Base-by-base conservation (phyloP, 2,329 filamentous ascomycete genomes). In the Epichloe gansuensis region DNA sequence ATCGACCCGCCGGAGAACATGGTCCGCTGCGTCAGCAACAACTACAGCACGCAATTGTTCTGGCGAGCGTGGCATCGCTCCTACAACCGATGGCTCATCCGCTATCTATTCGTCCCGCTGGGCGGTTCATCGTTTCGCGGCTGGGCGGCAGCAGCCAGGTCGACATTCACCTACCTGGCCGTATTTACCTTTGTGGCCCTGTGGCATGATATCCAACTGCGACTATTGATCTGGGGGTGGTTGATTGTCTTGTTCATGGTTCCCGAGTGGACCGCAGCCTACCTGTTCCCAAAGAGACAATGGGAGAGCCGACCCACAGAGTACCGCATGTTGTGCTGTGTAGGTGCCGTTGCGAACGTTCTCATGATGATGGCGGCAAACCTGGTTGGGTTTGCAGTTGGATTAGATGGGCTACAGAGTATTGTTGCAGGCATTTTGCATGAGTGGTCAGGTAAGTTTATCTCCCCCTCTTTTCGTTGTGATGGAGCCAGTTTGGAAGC, bases 1-100 rank as follows among this genome's bases (percentile, higher is more conserved):
- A 82, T 98, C 60, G 93, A 98, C 64, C 89, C 93, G 0, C 91
- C 93, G 0, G 93, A 98, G 71, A 98, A 98, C 72, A 96, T 98
- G 89, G 81, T 96, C 52, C 87, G 93, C 60, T 98, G 94, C 69
- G 89, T 96, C 70, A 91, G 84, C 63, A 83, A 98, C 73, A 97
- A 97, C 68, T 96, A 91, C 73, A 91, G 86, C 58, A 86, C 89
- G 0, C 77, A 91, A 42, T 83, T 85, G 21, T 98, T 98, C 72
- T 98, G 93, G 93, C 87, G 93, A 56, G 84, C 83, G 35, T 98
- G 94, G 94, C 93, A 98, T 70, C 84, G 91, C 50, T 89, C 83
- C 57, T 97, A 88, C 75, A 97, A 97, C 71, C 85, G 90, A 59
- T 98, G 91, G 90, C 79, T 93, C 53, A 78, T 97, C 49, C 83